A percentile compares a stretch with the other conserved stretches of the same genome.
phyloP scores from a whole-genome alignment of 305 asterid species.

The Plantago coronopus region DNA sequence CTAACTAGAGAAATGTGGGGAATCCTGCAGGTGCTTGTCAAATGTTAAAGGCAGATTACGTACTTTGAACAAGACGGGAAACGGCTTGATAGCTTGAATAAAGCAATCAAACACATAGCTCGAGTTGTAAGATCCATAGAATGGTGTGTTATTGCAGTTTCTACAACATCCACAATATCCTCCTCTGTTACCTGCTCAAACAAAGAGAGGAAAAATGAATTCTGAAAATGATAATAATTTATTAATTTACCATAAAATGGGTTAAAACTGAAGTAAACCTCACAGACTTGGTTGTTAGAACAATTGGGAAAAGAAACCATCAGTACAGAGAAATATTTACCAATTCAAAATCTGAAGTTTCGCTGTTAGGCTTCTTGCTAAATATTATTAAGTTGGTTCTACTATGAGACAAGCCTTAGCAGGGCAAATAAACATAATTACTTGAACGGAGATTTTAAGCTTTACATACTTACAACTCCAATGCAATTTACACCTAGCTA shows the following conservation, averaged over 20 bases:
- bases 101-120: conserved; percentile 85
- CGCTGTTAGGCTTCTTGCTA: too few species aligned
- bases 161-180: conserved; percentile 85
- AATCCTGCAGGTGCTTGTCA: conserved; percentile 14
- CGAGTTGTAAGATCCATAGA: conserved; percentile 75
- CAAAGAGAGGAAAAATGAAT: conserved; percentile 12
- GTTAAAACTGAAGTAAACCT: conserved; percentile 7
- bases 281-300: background rate
- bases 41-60: conserved; percentile 26
- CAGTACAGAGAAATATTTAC: too few species aligned
- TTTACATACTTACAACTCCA: background rate
- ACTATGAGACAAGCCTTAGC: too few species aligned
- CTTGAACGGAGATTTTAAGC: too few species aligned
- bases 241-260: background rate
- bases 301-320: too few species aligned
- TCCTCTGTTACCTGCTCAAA: conserved; percentile 84
- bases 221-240: background rate
- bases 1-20: conserved; percentile 8
- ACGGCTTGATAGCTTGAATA: conserved; percentile 88
- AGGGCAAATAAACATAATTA: too few species aligned
- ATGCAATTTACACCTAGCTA: background rate
- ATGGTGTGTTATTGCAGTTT: conserved; percentile 56
- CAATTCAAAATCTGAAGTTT: too few species aligned
- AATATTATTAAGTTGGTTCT: too few species aligned
- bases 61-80: conserved; percentile 87